These are phyloP conservation scores for Diaporthe humulicola DNA, from an alignment of 2,329 filamentous ascomycete species.

Conservation along the genomic window DNA sequence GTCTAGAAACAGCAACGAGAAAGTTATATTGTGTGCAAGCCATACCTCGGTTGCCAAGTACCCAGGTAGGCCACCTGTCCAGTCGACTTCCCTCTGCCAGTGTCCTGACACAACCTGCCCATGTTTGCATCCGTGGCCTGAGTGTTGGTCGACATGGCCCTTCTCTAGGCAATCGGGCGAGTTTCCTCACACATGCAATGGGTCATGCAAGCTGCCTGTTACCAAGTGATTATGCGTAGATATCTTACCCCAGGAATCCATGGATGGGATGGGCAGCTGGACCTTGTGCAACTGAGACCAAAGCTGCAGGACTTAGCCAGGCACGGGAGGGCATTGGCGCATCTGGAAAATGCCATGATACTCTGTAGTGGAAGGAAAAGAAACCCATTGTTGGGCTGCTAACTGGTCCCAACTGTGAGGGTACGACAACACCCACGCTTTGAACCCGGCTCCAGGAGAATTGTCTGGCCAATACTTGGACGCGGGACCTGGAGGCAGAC, in stretches of 20 bases:
- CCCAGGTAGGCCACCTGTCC: too few relatives aligned
- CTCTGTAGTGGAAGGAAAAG: neutral
- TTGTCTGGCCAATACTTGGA: neutral
- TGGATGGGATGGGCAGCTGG: neutral
- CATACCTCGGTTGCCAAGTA: neutral
- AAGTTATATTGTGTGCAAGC: neutral
- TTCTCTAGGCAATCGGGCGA: neutral
- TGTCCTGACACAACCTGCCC: neutral
- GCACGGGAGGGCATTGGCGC: neutral
- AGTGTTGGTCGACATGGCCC: neutral
- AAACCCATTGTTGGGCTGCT: neutral
- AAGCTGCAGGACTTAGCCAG: neutral
- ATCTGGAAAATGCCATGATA: neutral
- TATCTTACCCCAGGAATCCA: neutral
- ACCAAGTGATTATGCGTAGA: neutral
- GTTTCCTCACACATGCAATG: neutral
- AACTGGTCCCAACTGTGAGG: neutral
- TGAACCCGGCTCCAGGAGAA: too few relatives aligned
- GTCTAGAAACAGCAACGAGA: neutral
- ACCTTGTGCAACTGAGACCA: neutral
- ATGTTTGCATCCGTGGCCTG: neutral
- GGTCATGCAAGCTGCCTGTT: neutral
- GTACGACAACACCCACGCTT: neutral
- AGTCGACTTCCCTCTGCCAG: too few relatives aligned
- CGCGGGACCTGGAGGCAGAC: neutral